Evolutionary conservation across 225 moss, liverwort and hornwort species (phyloP).

Genomic region (Climacium dendroides): DNA sequence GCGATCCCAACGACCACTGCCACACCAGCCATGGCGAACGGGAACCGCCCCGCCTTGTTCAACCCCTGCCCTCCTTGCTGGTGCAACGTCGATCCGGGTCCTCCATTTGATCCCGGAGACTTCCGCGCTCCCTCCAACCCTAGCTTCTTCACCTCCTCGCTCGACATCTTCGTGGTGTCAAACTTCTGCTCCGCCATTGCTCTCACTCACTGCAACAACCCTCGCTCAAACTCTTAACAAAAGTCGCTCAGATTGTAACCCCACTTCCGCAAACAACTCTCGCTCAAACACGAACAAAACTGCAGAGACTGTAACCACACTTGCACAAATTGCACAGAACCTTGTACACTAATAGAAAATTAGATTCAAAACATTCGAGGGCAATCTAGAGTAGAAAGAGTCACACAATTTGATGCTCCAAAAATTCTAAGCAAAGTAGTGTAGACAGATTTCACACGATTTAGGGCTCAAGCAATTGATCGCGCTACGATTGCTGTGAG

Average conservation of each 20-base stretch:
- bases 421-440: not conserved
- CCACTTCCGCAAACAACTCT: not conserved
- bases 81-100: not conserved
- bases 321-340: not conserved
- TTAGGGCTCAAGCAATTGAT: not conserved
- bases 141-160: conserved; percentile 48
- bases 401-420: not conserved
- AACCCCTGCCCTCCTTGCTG: not conserved
- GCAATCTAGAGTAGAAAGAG: not conserved
- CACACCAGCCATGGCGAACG: not conserved
- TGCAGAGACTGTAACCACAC: not conserved
- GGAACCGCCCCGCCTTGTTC: not conserved
- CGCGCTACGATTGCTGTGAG: not conserved
- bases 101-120: not conserved
- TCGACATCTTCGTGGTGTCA: conserved; percentile 65
- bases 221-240: not conserved
- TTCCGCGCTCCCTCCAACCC: not conserved
- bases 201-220: not conserved
- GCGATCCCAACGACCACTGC: not conserved
- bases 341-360: too few relatives aligned
- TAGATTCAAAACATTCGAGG: not conserved
- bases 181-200: conserved; percentile 35
- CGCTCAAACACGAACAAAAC: not conserved
- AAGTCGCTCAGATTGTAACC: not conserved
- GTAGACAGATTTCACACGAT: not conserved